Evolutionary conservation across 2,329 filamentous ascomycete species (phyloP).

Genomic region (Pseudocercospora pini-densiflorae): DNA sequence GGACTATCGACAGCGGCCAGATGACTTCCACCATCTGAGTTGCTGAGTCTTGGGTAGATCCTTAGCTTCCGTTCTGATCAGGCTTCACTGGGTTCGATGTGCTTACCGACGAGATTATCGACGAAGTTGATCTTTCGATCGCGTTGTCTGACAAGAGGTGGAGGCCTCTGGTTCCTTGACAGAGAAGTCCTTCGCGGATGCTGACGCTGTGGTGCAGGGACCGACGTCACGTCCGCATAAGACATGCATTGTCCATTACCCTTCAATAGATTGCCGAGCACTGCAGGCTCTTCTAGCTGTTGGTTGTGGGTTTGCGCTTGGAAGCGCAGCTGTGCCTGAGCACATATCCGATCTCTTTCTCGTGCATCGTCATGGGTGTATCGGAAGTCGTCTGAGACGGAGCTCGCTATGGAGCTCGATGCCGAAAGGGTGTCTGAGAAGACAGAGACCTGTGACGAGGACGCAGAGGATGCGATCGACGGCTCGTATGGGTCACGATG

Average conservation of each 20-base stretch:
- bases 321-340: constrained; percentile 27
- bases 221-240: constrained; percentile 47
- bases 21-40: constrained; percentile 97
- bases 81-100: constrained; percentile 25
- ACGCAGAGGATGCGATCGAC: constrained; percentile 74
- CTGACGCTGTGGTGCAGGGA: constrained; percentile 67
- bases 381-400: constrained; percentile 64
- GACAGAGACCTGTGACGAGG: constrained; percentile 75
- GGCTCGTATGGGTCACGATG: constrained; percentile 64
- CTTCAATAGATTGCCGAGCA: constrained; percentile 17
- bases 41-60: constrained; percentile 74
- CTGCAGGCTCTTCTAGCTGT: constrained; percentile 12
- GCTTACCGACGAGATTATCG: constrained; percentile 96
- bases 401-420: constrained; percentile 58
- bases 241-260: constrained; percentile 30
- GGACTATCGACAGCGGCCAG: constrained; percentile 87
- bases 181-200: constrained; percentile 63
- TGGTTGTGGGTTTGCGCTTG: constrained; percentile 20
- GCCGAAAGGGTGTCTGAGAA: constrained; percentile 68
- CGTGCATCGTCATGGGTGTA: constrained; percentile 41
- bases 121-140: constrained; percentile 96
- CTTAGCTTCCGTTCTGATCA: constrained; percentile 41
- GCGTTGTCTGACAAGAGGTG: constrained; percentile 79
- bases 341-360: constrained; percentile 31
- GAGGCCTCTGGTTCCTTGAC: constrained; percentile 60